Conservation (phyloP, 2,329 filamentous ascomycete species). For the Colletotrichum caudatum region DNA sequence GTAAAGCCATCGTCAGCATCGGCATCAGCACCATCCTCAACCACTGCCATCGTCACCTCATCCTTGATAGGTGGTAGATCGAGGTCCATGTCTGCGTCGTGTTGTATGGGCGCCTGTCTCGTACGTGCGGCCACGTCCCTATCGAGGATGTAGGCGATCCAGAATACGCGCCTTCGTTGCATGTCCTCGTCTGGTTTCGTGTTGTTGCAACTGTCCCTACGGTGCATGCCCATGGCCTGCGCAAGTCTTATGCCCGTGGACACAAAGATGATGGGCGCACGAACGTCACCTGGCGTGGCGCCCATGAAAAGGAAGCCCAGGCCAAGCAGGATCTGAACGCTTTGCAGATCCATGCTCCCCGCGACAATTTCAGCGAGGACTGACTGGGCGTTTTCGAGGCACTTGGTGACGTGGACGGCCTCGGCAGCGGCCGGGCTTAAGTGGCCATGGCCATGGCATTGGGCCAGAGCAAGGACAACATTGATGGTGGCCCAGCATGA, state of each 20-base stretch:
- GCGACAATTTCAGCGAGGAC: slow-evolving; percentile 4
- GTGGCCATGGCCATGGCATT: neutral
- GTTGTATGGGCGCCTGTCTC: slow-evolving; percentile 4
- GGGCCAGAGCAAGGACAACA: neutral
- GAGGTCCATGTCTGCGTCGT: too few species aligned
- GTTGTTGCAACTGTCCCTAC: neutral
- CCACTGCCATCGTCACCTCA: too few species aligned
- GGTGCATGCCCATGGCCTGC: slow-evolving; percentile 11
- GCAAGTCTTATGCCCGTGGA: slow-evolving; percentile 8
- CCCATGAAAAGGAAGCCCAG: slow-evolving; percentile 10
- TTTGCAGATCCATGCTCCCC: neutral
- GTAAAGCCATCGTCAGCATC: too few species aligned
- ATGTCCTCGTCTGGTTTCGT: neutral
- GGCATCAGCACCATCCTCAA: too few species aligned
- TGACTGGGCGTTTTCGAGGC: slow-evolving; percentile 11
- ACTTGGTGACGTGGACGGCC: slow-evolving; percentile 16
- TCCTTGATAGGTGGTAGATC: too few species aligned
- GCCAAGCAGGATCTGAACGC: slow-evolving; percentile 6
- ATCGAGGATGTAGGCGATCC: slow-evolving; percentile 13
- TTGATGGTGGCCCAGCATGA: neutral
- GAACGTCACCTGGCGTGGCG: slow-evolving; percentile 6
- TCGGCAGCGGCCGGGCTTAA: neutral
- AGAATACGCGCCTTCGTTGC: slow-evolving; percentile 16
- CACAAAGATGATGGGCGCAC: slow-evolving; percentile 8
- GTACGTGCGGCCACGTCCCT: neutral